Conservation (phyloP, 1,139 yeast genomes). For the Yamadazyma songkhlaensis region DNA sequence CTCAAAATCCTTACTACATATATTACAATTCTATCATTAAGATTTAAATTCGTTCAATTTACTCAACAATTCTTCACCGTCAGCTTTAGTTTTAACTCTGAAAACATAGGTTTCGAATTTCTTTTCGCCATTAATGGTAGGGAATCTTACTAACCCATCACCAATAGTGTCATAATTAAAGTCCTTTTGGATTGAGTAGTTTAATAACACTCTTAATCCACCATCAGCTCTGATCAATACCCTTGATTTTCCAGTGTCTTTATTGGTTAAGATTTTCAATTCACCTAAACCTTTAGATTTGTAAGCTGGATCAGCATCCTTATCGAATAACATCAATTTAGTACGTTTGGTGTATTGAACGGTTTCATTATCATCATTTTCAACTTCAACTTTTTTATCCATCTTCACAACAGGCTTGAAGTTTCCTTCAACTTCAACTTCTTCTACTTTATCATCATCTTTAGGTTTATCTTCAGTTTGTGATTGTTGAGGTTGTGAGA, state of each 20-base stretch:
- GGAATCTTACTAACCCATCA: conserved; percentile 59
- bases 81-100: conserved; percentile 65
- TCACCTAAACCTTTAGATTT: conserved; percentile 77
- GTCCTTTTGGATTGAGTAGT: conserved; percentile 51
- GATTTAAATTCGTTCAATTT: conserved; percentile 42
- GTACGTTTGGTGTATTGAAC: conserved; percentile 63
- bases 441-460: conserved; percentile 24
- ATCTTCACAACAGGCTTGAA: conserved; percentile 49
- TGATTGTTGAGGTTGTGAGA: background rate
- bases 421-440: conserved; percentile 42
- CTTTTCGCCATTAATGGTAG: conserved; percentile 46
- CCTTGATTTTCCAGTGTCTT: conserved; percentile 60
- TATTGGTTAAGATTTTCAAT: conserved; percentile 64
- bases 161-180: conserved; percentile 58
- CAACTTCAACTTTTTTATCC: conserved; percentile 41
- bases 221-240: conserved; percentile 86
- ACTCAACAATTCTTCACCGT: conserved; percentile 61
- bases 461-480: conserved; percentile 8
- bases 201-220: conserved; percentile 75
- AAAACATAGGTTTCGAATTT: conserved; percentile 58
- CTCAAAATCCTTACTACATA: background rate
- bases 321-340: conserved; percentile 63
- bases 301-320: conserved; percentile 50
- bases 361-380: conserved; percentile 84
- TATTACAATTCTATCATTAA: conserved; percentile 2